phyloP scores from a whole-genome alignment of 805 yeast species.

The Kluyveromyces dobzhanskii region DNA sequence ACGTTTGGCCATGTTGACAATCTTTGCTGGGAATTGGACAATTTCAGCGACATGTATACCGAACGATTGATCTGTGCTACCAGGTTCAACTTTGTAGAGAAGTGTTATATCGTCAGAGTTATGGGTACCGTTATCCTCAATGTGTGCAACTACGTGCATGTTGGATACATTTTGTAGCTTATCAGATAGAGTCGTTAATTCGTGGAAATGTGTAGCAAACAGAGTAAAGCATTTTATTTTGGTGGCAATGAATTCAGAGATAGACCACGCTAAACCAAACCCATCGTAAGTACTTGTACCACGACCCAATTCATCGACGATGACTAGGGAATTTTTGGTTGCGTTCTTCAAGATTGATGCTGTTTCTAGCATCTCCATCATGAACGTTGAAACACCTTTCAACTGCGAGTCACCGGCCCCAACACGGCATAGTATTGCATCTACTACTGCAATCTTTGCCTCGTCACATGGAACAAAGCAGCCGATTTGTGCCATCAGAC shows the following conservation, averaged over 20 bases:
- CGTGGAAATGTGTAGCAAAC: constrained; percentile 98
- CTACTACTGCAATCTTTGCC: constrained; percentile 78
- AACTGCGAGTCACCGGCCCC: constrained; percentile 98
- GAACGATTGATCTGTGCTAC: constrained; percentile 92
- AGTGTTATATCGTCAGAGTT: constrained; percentile 66
- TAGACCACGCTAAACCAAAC: constrained; percentile 96
- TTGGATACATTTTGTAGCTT: constrained; percentile 60
- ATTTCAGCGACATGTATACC: constrained; percentile 98
- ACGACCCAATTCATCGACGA: constrained; percentile 93
- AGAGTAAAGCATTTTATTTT: constrained; percentile 69
- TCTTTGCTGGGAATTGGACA: constrained; percentile 85
- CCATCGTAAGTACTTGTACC: constrained; percentile 83
- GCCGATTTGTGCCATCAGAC: constrained; percentile 83
- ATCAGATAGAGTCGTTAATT: constrained; percentile 72
- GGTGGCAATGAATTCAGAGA: constrained; percentile 73
- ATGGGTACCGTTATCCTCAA: constrained; percentile 39
- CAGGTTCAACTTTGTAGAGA: constrained; percentile 89
- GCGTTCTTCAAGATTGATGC: constrained; percentile 87
- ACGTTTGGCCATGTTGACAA: constrained; percentile 89
- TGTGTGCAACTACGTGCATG: constrained; percentile 89
- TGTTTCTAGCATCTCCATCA: constrained; percentile 97
- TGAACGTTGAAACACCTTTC: constrained; percentile 93
- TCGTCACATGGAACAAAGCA: constrained; percentile 75
- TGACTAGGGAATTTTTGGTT: constrained; percentile 72
- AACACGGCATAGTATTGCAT: constrained; percentile 90